phyloP scores from a whole-genome alignment of 2,329 filamentous ascomycete genomes.

The Cladosporium austrohemisphaericum region DNA sequence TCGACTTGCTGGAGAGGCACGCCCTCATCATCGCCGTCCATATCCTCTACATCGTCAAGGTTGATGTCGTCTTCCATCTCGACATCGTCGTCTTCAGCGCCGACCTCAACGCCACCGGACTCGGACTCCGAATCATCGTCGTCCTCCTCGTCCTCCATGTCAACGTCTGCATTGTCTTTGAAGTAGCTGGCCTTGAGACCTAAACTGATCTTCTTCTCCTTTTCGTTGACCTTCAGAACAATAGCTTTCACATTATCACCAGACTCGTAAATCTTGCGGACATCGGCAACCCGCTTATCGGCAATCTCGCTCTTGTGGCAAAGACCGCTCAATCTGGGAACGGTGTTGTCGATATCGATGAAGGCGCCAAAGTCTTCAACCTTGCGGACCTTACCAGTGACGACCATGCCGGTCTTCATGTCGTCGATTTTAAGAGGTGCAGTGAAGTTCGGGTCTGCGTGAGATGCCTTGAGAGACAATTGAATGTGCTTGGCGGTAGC shows the following conservation, averaged over 20 bases:
- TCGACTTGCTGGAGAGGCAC: constrained; percentile 49
- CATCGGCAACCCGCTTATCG: constrained; percentile 74
- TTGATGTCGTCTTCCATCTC: constrained; percentile 36
- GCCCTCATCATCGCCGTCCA: constrained; percentile 46
- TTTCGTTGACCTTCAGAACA: constrained; percentile 70
- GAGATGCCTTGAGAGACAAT: constrained; percentile 81
- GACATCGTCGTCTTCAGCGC: constrained; percentile 32
- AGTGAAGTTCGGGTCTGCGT: constrained; percentile 74
- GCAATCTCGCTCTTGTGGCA: constrained; percentile 93
- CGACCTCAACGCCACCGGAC: constrained; percentile 23
- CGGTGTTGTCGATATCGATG: constrained; percentile 79
- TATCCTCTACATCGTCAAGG: constrained; percentile 42
- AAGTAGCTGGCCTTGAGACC: constrained; percentile 93
- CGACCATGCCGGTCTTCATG: constrained; percentile 70
- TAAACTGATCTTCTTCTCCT: constrained; percentile 78
- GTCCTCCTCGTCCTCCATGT: constrained; percentile 35
- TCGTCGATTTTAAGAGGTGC: constrained; percentile 72
- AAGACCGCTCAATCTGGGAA: constrained; percentile 79
- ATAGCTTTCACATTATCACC: constrained; percentile 93
- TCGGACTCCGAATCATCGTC: constrained; percentile 26
- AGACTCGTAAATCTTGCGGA: constrained; percentile 82
- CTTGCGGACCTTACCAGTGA: constrained; percentile 88
- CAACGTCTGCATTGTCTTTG: constrained; percentile 47
- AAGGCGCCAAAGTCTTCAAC: constrained; percentile 96
- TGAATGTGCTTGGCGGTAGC: constrained; percentile 67